Evolutionary conservation across 441 rosid species (phyloP), one percentile per base, ranked within the genome.

Genomic region (Pelargonium myrrhifolium): DNA sequence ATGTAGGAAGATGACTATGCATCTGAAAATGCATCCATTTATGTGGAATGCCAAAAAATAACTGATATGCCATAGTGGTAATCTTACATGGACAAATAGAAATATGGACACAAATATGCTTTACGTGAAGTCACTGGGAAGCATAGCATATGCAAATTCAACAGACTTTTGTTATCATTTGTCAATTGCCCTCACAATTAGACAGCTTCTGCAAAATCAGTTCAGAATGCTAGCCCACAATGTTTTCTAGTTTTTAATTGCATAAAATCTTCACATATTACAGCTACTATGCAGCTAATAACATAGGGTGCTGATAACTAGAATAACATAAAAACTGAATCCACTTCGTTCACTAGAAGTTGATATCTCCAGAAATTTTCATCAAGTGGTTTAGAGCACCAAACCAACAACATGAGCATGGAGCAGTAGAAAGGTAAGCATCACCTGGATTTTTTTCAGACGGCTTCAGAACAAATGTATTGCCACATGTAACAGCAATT

Each of bases 401-500:
- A 65, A 65, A 31, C 58, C 9, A 4, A 68, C 12, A 63, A 10
- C 15, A 45, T n/a, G 15, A 45, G 12, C 15, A 45, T 45, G 15
- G 4, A 45, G 51, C 56, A 49, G 56, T n/a, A 49, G 56, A 12
- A 49, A 7, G 40, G 60, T 3, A 45, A 37, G 47, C 45, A 53
- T 53, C 62, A 72, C 76, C 76, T 0, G 76, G 76, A 55, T 72
- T 65, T 63, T 72, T 67, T 59, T 67, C 71, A 10, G 63, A 72
- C 49, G 71, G 68, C 76, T 72, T 72, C 20, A 72, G 60, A 55
- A 72, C 45, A 68, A 67, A 72, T 11, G 76, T 72, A 58, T 72
- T 72, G 66, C 76, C 76, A 72, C 76, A 72, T 63, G 76, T 67
- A 47, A 72, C 59, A 51, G 76, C 71, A 63, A 72, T 43, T 0